Percentiles rank a stretch among this genome's conserved stretches.
Evolutionary conservation across 148 eudicot species (phyloP).

Genomic region (Rhododendron ferrugineum): DNA sequence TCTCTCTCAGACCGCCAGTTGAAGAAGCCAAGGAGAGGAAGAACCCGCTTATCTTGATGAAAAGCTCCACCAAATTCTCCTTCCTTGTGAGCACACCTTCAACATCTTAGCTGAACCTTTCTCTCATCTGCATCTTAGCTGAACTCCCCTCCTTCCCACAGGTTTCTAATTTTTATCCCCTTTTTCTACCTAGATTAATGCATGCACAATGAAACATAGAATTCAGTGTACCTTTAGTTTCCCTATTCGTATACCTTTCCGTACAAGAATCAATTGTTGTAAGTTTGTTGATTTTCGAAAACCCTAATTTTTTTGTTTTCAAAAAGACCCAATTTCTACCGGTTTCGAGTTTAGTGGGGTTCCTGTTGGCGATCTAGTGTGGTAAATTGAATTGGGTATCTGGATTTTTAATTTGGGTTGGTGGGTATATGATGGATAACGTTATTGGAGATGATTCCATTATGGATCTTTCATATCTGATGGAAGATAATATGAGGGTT

Average conservation of each 20-base stretch:
- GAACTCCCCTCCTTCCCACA: conserved; percentile 7
- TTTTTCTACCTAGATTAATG: not conserved
- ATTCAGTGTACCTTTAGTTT: not conserved
- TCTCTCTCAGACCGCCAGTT: not conserved
- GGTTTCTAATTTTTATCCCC: not conserved
- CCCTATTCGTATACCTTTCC: not conserved
- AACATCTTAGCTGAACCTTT: not conserved
- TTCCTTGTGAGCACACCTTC: not conserved
- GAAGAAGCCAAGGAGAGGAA: not conserved
- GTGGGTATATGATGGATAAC: conserved; percentile 11
- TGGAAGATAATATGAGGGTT: conserved; percentile 1
- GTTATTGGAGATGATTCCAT: conserved; percentile 20
- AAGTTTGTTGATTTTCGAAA: not conserved
- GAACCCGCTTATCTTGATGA: not conserved
- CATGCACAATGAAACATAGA: not conserved
- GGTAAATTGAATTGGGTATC: not conserved
- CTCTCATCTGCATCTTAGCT: not conserved
- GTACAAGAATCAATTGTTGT: not conserved
- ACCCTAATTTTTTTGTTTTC: not conserved
- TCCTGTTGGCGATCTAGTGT: not conserved
- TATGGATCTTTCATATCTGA: conserved; percentile 12
- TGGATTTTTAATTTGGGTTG: not conserved
- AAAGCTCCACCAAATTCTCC: not conserved
- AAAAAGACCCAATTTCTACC: not conserved
- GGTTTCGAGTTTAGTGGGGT: not conserved